These are phyloP conservation scores for Fraxinus pennsylvanica DNA, from an alignment of 257 asterid species.

Conservation along the genomic window DNA sequence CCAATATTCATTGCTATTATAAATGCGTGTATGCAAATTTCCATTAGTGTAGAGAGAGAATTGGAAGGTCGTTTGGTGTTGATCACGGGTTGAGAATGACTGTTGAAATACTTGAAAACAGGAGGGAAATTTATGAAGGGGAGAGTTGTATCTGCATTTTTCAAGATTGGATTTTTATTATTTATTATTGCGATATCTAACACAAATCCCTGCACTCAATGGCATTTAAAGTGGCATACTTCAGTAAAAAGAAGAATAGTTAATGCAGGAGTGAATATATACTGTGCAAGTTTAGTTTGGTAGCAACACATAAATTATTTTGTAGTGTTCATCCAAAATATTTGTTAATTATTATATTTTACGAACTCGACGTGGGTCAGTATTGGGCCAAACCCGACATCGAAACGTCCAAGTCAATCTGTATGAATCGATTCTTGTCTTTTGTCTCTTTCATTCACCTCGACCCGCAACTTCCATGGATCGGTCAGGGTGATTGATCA, in stretches of 20 bases:
- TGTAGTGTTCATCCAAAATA: too few species aligned
- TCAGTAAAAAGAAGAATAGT: neutral
- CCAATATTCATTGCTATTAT: slow-evolving; percentile 5
- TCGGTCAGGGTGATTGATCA: too few species aligned
- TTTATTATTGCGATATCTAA: slow-evolving; percentile 21
- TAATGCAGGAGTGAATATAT: neutral
- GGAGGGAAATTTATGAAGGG: slow-evolving; percentile 31
- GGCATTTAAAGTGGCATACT: neutral
- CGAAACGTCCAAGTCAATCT: too few species aligned
- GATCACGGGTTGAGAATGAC: slow-evolving; percentile 38
- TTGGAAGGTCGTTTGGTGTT: slow-evolving; percentile 36
- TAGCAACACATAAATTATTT: too few species aligned
- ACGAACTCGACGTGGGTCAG: too few species aligned
- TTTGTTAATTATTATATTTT: too few species aligned
- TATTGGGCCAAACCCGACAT: too few species aligned
- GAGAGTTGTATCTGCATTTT: neutral
- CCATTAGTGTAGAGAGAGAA: slow-evolving; percentile 42
- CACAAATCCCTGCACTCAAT: slow-evolving; percentile 22
- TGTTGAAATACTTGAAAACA: slow-evolving; percentile 1
- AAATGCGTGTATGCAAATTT: neutral
- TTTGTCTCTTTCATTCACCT: too few species aligned
- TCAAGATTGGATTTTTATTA: slow-evolving; percentile 21
- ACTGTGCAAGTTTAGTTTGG: neutral
- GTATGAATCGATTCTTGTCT: too few species aligned
- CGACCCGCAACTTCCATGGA: too few species aligned